Evolutionary conservation across 345 rosid species (phyloP), one percentile per base, ranked within the genome.

Genomic region (Aurinia saxatilis): DNA sequence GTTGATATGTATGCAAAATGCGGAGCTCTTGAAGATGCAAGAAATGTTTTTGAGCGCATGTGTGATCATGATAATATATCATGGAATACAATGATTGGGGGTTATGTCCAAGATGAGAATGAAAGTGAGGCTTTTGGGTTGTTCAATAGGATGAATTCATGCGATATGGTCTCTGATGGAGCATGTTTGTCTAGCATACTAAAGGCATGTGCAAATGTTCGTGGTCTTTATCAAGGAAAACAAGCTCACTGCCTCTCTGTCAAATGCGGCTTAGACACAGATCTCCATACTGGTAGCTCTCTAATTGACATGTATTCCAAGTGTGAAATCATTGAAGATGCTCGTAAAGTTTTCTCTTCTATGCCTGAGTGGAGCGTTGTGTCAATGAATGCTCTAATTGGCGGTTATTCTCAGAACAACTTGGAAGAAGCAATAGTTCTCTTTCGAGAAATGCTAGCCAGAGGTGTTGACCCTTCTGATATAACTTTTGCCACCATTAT

Each of bases 1-100:
- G 78, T 91, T 50, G 96, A 89, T 68, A 89, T 88, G 96, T 91
- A 91, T 77, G 95, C 98, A 23, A 91, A 91, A 75, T 83, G 83
- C 10, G 84, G 95, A 60, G 81, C 73, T 55, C 77, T 84, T 17
- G 46, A 72, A 47, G 91, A 91, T 57, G 91, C 96, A 45, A 86
- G 89, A 62, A 56, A 72, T 38, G 80, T 80, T 70, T 89, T 91
- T 73, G 95, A 91, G 70, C 67, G 52, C 39, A 79, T 88, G 67
- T 53, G 66, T 54, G 67, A 64, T 57, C 76, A 48, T 60, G 95
- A 91, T 68, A 75, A 71, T 62, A 75, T 89, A 65, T 82, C 98
- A 3, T 91, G 98, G 98, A 91, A 91, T 81, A 88, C 96, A 64
- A 85, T 91, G 50, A 84, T 91, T 66, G 92, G 82, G 55, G 87